Conservation (phyloP, 306 rosid species). For the Chamaecrista fasciculata region DNA sequence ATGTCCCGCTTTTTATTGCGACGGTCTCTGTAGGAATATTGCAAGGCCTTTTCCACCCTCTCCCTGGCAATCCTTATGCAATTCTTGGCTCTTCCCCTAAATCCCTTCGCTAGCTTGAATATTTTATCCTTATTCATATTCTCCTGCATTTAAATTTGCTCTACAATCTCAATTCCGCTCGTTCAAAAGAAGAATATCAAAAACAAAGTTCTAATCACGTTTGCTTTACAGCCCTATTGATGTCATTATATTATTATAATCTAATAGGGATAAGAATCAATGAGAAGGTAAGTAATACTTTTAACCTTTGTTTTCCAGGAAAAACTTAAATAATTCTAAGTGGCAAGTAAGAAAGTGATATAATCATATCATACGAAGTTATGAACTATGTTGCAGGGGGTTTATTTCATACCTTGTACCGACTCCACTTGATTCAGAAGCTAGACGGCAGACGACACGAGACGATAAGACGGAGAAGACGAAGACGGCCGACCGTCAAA, state of each 20-base stretch:
- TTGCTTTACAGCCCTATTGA: background rate
- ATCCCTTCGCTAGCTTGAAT: conserved; percentile 92
- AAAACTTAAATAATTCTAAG: background rate
- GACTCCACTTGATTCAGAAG: too few relatives aligned
- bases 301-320: background rate
- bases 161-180: conserved; percentile 19
- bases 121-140: conserved; percentile 80
- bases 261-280: background rate
- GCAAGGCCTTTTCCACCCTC: conserved; percentile 98
- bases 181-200: background rate
- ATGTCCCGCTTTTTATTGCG: conserved; percentile 93
- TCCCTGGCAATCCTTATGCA: conserved; percentile 95
- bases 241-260: background rate
- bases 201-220: background rate
- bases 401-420: too few relatives aligned
- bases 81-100: conserved; percentile 95
- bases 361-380: background rate
- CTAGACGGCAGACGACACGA: too few relatives aligned
- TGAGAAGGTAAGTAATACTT: background rate
- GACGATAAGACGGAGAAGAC: too few relatives aligned
- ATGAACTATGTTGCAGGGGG: too few relatives aligned
- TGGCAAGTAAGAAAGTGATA: background rate
- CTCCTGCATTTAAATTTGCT: conserved; percentile 5
- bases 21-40: conserved; percentile 95
- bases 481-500: too few relatives aligned